Evolutionary conservation across 495 filamentous ascomycete species (phyloP), one percentile per base, ranked within the genome.

Genomic region (Penicilliopsis zonata): DNA sequence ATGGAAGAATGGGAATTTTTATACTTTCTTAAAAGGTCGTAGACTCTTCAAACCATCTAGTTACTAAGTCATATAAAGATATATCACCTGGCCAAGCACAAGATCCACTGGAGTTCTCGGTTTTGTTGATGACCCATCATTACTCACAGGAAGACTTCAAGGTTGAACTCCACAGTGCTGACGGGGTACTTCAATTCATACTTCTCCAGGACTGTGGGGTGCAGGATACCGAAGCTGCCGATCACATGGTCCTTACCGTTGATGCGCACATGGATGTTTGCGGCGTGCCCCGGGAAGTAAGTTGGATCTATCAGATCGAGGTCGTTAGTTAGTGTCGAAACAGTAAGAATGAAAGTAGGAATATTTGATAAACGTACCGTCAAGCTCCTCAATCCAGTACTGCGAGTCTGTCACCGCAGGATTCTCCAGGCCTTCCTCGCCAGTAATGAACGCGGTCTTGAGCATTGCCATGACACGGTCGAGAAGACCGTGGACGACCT

Each of bases 401-500:
- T 67, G 53, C 1, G 75, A 72, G 36, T 82, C 73, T 20, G 50
- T 55, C 46, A 64, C 54, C 28, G 50, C 57, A 15, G 60, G 47
- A 49, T 72, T 68, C 38, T 70, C 52, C 13, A 85, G 52, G 2
- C 77, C 78, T 43, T 86, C 82, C 38, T 86, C 82, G 35, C 69
- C 63, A 4, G 72, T 80, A 28, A 86, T 59, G 62, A 93, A 93
- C 22, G 76, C 73, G 15, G 70, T 76, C 44, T 81, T 81, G 29
- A 99, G 68, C 92, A 99, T 96, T 25, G 80, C 62, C 73, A 99
- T 79, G 35, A 95, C 62, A 10, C 90, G 77, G 50, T 96, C 90
- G 17, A 99, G 55, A 40, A 99, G 64, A 30, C 90, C 92, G 63
- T 96, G 92, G 4, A 99, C 86, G 31, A 92, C 62, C 57, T 99